Evolutionary conservation across 2,329 filamentous ascomycete species (phyloP).

Genomic region (Fusarium mangiferae): DNA sequence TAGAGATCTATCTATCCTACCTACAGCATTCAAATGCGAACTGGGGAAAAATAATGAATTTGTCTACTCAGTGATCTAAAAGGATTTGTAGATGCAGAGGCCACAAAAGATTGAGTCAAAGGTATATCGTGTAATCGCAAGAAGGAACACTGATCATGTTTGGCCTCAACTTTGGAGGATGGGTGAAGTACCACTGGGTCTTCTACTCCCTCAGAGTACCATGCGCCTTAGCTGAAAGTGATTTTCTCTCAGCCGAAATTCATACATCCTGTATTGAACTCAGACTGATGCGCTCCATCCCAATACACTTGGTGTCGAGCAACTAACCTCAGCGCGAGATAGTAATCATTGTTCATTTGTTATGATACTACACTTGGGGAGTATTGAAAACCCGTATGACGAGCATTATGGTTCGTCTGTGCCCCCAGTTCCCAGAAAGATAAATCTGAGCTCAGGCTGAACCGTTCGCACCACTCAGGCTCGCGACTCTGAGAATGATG

Average conservation of each 20-base stretch:
- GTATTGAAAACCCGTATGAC: background rate
- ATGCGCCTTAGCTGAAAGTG: no score
- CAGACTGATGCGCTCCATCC: background rate
- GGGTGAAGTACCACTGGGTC: background rate
- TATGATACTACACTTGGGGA: background rate
- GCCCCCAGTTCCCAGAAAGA: background rate
- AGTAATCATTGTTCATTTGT: background rate
- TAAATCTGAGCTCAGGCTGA: background rate
- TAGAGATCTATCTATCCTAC: background rate
- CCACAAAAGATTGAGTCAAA: no score
- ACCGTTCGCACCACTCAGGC: background rate
- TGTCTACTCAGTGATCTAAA: accelerated
- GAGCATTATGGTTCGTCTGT: no score
- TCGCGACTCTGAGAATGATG: accelerated
- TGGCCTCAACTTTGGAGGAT: background rate
- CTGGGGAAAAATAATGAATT: accelerated
- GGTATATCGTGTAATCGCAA: accelerated
- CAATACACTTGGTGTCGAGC: background rate
- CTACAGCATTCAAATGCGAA: accelerated
- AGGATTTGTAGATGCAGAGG: background rate
- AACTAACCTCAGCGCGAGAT: background rate
- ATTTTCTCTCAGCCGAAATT: no score
- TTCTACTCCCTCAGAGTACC: no score
- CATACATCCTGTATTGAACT: background rate
- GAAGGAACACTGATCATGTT: background rate